Evolutionary conservation across 495 filamentous ascomycete genomes (phyloP).

Genomic region (Penicillium canescens): DNA sequence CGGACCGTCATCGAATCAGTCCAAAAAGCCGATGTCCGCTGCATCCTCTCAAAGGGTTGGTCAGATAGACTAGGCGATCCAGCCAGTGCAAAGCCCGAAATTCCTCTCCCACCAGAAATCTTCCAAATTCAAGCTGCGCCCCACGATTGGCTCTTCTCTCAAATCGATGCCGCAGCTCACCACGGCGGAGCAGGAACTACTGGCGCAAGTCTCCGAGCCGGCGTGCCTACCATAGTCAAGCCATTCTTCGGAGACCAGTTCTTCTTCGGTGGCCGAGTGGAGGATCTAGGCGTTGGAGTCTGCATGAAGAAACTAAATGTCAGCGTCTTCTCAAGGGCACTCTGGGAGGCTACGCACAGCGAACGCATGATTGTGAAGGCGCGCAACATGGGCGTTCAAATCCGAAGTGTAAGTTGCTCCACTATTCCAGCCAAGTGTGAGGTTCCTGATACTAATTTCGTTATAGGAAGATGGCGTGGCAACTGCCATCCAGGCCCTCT

Average conservation of each 20-base stretch:
- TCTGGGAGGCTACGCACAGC: conserved; percentile 91
- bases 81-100: conserved; percentile 60
- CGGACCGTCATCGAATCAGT: conserved; percentile 88
- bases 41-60: conserved; percentile 98
- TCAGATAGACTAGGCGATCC: conserved; percentile 79
- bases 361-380: conserved; percentile 90
- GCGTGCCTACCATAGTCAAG: conserved; percentile 91
- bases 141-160: conserved; percentile 94
- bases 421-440: neutral
- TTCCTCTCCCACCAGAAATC: conserved; percentile 77
- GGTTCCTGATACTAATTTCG: conserved; percentile 1
- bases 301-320: conserved; percentile 87
- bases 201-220: conserved; percentile 88
- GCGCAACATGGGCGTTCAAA: conserved; percentile 75
- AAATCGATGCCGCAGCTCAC: conserved; percentile 92
- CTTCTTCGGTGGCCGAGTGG: conserved; percentile 87
- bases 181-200: conserved; percentile 96
- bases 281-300: conserved; percentile 90
- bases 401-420: conserved; percentile 69
- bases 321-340: conserved; percentile 73
- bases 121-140: conserved; percentile 86
- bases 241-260: conserved; percentile 98
- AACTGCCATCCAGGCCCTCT: conserved; percentile 87
- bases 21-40: conserved; percentile 87
- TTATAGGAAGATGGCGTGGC: conserved; percentile 83